Conservation (phyloP, 257 asterid genomes). For the Eustoma russellianum region DNA sequence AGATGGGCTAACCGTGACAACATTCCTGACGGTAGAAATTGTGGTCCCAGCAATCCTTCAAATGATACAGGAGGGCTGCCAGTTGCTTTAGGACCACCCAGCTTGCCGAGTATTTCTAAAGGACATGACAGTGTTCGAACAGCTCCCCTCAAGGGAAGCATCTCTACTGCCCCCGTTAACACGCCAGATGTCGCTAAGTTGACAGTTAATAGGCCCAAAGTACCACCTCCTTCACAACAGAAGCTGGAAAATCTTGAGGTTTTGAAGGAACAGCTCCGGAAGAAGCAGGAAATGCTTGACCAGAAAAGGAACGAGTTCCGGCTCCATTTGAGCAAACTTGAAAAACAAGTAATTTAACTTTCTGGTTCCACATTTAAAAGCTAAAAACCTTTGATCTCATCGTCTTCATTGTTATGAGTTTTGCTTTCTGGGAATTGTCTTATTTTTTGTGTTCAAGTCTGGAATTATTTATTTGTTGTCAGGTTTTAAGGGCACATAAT, state of each 20-base stretch:
- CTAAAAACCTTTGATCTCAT: neutral
- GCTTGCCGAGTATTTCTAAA: slow-evolving; percentile 22
- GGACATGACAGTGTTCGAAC: slow-evolving; percentile 44
- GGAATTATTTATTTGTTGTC: neutral
- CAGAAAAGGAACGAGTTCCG: slow-evolving; percentile 79
- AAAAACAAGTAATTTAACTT: slow-evolving; percentile 59
- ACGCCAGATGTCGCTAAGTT: slow-evolving; percentile 40
- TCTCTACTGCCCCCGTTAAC: slow-evolving; percentile 24
- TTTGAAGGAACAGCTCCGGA: slow-evolving; percentile 87
- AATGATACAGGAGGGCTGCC: slow-evolving; percentile 21
- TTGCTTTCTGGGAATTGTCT: too few species aligned
- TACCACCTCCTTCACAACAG: slow-evolving; percentile 60
- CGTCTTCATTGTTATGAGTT: too few species aligned
- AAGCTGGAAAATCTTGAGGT: slow-evolving; percentile 74
- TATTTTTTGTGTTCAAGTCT: neutral
- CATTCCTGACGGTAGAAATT: slow-evolving; percentile 51
- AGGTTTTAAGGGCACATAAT: neutral
- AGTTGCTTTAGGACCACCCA: slow-evolving; percentile 16
- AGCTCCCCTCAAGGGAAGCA: slow-evolving; percentile 30
- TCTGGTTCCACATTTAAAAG: slow-evolving; percentile 9
- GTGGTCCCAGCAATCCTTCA: slow-evolving; percentile 26
- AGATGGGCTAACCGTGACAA: slow-evolving; percentile 97
- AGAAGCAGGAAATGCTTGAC: slow-evolving; percentile 96
- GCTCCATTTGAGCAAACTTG: slow-evolving; percentile 62
- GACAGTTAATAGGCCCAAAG: slow-evolving; percentile 39